Evolutionary conservation across 768 basidiomycete genomes (phyloP).

Genomic region (Kwoniella shandongensis): DNA sequence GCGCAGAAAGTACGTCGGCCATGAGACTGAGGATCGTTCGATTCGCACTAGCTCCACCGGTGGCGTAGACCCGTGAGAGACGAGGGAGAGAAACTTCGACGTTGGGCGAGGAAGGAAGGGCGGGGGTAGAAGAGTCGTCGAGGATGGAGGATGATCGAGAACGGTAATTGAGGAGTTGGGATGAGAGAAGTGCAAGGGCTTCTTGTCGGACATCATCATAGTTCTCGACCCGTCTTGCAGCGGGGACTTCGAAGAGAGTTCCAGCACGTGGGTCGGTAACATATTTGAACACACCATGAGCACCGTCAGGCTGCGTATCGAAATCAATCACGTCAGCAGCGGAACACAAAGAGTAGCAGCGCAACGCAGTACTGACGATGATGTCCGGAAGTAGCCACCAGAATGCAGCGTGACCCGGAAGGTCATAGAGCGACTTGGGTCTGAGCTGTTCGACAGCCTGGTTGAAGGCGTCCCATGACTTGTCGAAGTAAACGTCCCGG

Average conservation of each 20-base stretch:
- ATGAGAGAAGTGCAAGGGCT: slow-evolving; percentile 73
- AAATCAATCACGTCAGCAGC: not conserved
- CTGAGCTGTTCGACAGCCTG: slow-evolving; percentile 56
- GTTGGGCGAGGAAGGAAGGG: slow-evolving; percentile 17
- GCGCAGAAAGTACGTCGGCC: slow-evolving; percentile 75
- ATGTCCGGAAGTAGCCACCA: slow-evolving; percentile 86
- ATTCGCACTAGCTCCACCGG: slow-evolving; percentile 77
- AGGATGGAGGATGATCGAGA: slow-evolving; percentile 67
- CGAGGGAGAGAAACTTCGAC: slow-evolving; percentile 9
- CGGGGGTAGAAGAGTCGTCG: slow-evolving; percentile 17
- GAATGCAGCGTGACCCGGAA: slow-evolving; percentile 60
- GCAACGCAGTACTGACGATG: slow-evolving; percentile 55
- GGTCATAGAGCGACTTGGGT: slow-evolving; percentile 21
- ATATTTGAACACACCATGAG: slow-evolving; percentile 64
- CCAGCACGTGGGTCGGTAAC: slow-evolving; percentile 18
- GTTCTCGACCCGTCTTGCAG: slow-evolving; percentile 23
- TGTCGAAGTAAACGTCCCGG: slow-evolving; percentile 64
- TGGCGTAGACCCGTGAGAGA: slow-evolving; percentile 69
- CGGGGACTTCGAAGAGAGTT: slow-evolving; percentile 10
- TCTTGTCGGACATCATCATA: slow-evolving; percentile 54
- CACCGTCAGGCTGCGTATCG: slow-evolving; percentile 66
- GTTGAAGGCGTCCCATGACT: slow-evolving; percentile 71
- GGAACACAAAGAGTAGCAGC: not conserved
- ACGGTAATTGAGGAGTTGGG: slow-evolving; percentile 78
- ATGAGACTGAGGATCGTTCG: slow-evolving; percentile 69